Evolutionary conservation across 495 filamentous ascomycete genomes (phyloP).

Genomic region (Podospora didyma): DNA sequence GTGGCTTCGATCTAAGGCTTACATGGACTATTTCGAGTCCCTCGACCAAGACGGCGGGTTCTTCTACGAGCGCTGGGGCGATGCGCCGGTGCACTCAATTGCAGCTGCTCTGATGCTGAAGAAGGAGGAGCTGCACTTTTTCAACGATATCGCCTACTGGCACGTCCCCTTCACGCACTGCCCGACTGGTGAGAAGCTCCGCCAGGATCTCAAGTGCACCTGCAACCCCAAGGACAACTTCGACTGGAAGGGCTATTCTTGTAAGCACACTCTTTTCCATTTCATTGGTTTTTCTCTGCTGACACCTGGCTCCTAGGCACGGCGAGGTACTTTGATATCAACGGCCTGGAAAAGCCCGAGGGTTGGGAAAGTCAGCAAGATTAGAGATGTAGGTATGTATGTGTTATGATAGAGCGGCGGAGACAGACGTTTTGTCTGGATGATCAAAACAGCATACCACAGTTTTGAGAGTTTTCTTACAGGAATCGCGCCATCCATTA

Average conservation of each 20-base stretch:
- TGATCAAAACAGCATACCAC: not conserved
- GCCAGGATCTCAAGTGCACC: slow-evolving; percentile 79
- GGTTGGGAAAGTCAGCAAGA: slow-evolving; percentile 72
- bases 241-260: slow-evolving; percentile 97
- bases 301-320: slow-evolving; percentile 52
- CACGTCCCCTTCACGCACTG: slow-evolving; percentile 99
- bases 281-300: not conserved
- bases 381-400: slow-evolving; percentile 26
- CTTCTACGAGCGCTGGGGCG: slow-evolving; percentile 92
- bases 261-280: slow-evolving; percentile 48
- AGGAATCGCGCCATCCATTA: not conserved
- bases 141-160: slow-evolving; percentile 97
- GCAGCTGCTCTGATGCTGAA: slow-evolving; percentile 78
- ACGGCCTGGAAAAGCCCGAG: slow-evolving; percentile 71
- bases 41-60: slow-evolving; percentile 82
- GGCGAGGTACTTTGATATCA: slow-evolving; percentile 76
- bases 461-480: not conserved
- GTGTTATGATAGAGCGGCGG: not conserved
- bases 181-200: slow-evolving; percentile 76
- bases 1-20: slow-evolving; percentile 76
- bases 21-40: slow-evolving; percentile 74
- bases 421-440: too few relatives aligned
- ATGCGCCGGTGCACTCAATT: slow-evolving; percentile 92
- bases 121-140: slow-evolving; percentile 96
- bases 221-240: slow-evolving; percentile 97